Conservation (phyloP, 306 rosid genomes). For the Glycine tomentella region DNA sequence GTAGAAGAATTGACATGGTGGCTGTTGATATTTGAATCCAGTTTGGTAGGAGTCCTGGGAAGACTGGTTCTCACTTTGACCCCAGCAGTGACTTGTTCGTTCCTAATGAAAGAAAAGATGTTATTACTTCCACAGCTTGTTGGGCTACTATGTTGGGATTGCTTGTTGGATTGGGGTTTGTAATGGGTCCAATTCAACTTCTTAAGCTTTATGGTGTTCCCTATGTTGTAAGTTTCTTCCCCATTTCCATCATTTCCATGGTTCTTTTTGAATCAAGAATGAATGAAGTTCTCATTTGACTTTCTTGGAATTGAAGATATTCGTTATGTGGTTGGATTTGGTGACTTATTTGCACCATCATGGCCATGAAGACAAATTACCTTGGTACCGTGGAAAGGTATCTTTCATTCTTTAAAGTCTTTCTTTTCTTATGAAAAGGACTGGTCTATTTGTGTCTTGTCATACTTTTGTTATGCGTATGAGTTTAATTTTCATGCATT, state of each 20-base stretch:
- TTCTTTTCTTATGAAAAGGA: slow-evolving; percentile 1
- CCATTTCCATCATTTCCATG: slow-evolving; percentile 7
- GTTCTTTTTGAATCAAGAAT: slow-evolving; percentile 11
- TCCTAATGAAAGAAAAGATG: slow-evolving; percentile 71
- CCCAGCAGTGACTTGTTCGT: slow-evolving; percentile 80
- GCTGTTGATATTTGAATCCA: slow-evolving; percentile 54
- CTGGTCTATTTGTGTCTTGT: not conserved
- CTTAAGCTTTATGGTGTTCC: slow-evolving; percentile 94
- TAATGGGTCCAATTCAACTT: slow-evolving; percentile 84
- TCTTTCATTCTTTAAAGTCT: not conserved
- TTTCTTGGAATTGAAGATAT: slow-evolving; percentile 57
- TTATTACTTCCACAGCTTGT: slow-evolving; percentile 78
- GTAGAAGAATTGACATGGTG: slow-evolving; percentile 37
- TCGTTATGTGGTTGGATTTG: slow-evolving; percentile 91
- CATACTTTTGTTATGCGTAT: too few species aligned
- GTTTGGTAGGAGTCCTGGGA: slow-evolving; percentile 97
- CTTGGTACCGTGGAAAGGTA: slow-evolving; percentile 99
- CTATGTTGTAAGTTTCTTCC: slow-evolving; percentile 59
- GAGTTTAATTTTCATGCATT: too few species aligned
- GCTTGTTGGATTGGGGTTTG: slow-evolving; percentile 69
- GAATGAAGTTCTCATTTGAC: slow-evolving; percentile 37
- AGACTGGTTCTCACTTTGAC: slow-evolving; percentile 85
- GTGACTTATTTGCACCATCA: slow-evolving; percentile 98
- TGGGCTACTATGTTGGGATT: slow-evolving; percentile 86
- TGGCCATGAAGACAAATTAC: slow-evolving; percentile 93